phyloP scores from a whole-genome alignment of 2,329 filamentous ascomycete genomes.

The Trichoderma arundinaceum region DNA sequence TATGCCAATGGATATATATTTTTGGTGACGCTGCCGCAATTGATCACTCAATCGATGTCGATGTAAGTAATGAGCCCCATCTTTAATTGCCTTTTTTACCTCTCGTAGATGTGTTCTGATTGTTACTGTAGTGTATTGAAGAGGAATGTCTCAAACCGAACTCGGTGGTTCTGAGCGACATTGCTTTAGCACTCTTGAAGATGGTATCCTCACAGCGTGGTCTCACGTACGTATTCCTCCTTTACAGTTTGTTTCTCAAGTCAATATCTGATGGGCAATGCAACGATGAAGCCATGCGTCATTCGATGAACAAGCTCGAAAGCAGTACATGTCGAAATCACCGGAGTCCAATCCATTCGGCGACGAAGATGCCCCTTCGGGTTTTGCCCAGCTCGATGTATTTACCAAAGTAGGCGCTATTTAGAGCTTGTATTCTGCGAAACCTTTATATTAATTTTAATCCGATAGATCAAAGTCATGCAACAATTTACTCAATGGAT shows the following conservation, averaged over 20 bases:
- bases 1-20: conserved; percentile 91
- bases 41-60: conserved; percentile 84
- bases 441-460: not conserved
- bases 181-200: conserved; percentile 87
- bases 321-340: conserved; percentile 84
- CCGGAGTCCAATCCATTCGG: conserved; percentile 85
- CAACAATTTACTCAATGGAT: conserved; percentile 91
- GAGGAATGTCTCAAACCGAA: conserved; percentile 82
- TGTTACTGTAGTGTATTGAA: conserved; percentile 75
- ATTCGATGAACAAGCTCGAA: conserved; percentile 90
- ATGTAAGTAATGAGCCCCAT: conserved; percentile 61
- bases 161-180: conserved; percentile 76
- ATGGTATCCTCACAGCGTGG: conserved; percentile 92
- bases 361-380: conserved; percentile 70
- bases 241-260: not conserved
- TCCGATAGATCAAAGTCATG: conserved; percentile 70
- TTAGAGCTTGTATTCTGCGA: not conserved
- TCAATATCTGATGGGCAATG: no score
- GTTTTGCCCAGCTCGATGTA: conserved; percentile 81
- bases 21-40: conserved; percentile 92
- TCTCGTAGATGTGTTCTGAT: not conserved
- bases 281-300: conserved; percentile 69
- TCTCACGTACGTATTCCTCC: conserved; percentile 70
- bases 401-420: conserved; percentile 70
- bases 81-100: no score